Evolutionary conservation across 495 filamentous ascomycete genomes (phyloP).

Genomic region (Penicillium crystallinum): DNA sequence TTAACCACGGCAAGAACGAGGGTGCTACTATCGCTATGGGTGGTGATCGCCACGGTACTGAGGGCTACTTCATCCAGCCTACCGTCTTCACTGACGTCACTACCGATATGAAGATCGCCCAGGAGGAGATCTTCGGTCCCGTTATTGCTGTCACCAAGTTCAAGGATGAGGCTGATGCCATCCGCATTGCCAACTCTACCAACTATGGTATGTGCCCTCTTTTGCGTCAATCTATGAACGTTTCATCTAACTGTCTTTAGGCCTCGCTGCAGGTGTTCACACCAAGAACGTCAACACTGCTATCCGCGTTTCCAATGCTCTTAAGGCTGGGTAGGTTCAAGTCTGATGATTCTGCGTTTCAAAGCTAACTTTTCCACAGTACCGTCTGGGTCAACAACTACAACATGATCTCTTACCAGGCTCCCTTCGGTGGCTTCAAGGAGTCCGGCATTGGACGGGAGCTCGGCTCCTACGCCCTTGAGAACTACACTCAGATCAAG

Average conservation of each 20-base stretch:
- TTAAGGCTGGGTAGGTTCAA: slow-evolving; percentile 61
- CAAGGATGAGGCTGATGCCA: slow-evolving; percentile 78
- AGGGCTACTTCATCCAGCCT: slow-evolving; percentile 97
- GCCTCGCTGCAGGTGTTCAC: slow-evolving; percentile 88
- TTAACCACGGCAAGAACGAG: slow-evolving; percentile 78
- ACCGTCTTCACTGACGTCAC: slow-evolving; percentile 93
- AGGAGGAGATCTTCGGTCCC: slow-evolving; percentile 98
- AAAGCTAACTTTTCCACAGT: slow-evolving; percentile 20
- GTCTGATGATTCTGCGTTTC: background rate
- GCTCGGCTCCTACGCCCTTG: slow-evolving; percentile 85
- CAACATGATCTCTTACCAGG: slow-evolving; percentile 77
- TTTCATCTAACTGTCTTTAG: slow-evolving; percentile 25
- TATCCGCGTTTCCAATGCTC: slow-evolving; percentile 74
- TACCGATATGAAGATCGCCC: slow-evolving; percentile 93
- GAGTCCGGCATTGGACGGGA: slow-evolving; percentile 90
- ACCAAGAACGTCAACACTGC: slow-evolving; percentile 91
- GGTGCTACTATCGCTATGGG: slow-evolving; percentile 83
- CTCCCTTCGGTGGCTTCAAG: slow-evolving; percentile 92
- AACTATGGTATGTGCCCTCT: slow-evolving; percentile 53
- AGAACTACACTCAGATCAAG: slow-evolving; percentile 87
- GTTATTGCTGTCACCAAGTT: slow-evolving; percentile 94
- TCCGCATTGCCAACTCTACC: slow-evolving; percentile 75
- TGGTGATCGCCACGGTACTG: slow-evolving; percentile 80
- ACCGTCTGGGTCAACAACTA: slow-evolving; percentile 96
- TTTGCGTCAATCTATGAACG: background rate